Evolutionary conservation across 2,329 filamentous ascomycete species (phyloP).

Genomic region (Cryphonectria japonica): DNA sequence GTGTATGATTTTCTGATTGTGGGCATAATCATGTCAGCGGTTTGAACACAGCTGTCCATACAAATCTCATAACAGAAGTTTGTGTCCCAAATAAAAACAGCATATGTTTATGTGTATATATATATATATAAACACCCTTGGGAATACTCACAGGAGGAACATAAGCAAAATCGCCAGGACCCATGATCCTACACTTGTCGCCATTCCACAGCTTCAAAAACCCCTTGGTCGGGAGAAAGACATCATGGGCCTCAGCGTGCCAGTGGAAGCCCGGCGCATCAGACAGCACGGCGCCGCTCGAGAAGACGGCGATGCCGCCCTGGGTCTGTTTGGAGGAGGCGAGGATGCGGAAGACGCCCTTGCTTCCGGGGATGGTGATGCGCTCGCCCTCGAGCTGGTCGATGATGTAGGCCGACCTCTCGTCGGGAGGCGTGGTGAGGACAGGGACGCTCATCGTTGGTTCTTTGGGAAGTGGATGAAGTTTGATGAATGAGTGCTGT

Average conservation of each 20-base stretch:
- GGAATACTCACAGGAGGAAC: conserved; percentile 54
- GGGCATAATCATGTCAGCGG: conserved; percentile 9
- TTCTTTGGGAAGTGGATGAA: too few species aligned
- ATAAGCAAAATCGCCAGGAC: conserved; percentile 60
- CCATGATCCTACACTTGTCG: conserved; percentile 57
- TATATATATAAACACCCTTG: neutral
- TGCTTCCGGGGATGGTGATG: conserved; percentile 56
- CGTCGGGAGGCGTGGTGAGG: conserved; percentile 41
- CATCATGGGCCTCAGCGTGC: conserved; percentile 60
- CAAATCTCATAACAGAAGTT: too few species aligned
- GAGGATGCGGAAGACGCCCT: conserved; percentile 54
- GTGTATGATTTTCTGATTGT: conserved; percentile 59
- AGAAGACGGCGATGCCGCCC: conserved; percentile 54
- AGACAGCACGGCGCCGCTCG: conserved; percentile 50
- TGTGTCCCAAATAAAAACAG: too few species aligned
- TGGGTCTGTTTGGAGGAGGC: conserved; percentile 56
- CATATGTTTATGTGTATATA: neutral
- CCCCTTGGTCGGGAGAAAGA: conserved; percentile 60
- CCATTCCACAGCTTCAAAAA: conserved; percentile 61
- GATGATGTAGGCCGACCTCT: conserved; percentile 49
- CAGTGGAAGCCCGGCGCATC: conserved; percentile 59
- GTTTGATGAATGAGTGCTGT: too few species aligned
- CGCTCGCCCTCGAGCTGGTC: conserved; percentile 55
- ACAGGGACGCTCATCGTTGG: conserved; percentile 39
- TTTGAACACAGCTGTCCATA: neutral